Percentiles rank a stretch among this genome's conserved stretches.
Evolutionary conservation across 768 basidiomycete species (phyloP).

Genomic region (Pleurotus cornucopiae): DNA sequence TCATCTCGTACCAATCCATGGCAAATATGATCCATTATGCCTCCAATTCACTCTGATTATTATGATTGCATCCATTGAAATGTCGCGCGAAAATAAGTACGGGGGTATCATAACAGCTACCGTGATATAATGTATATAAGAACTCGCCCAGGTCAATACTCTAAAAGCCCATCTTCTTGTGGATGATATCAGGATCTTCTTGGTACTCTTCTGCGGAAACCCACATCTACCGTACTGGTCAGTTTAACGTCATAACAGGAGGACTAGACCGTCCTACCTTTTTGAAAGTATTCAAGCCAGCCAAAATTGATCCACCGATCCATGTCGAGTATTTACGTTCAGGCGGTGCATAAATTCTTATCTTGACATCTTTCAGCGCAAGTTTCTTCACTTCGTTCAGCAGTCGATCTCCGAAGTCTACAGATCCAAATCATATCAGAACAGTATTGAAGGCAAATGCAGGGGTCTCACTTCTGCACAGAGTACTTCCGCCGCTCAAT

Average conservation of each 20-base stretch:
- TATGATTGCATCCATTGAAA: slow-evolving; percentile 31
- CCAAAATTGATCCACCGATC: slow-evolving; percentile 97
- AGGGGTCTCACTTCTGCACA: slow-evolving; percentile 73
- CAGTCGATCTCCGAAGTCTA: slow-evolving; percentile 93
- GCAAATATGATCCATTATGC: slow-evolving; percentile 14
- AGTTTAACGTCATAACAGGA: slow-evolving; percentile 9
- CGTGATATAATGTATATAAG: slow-evolving; percentile 11
- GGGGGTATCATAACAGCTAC: slow-evolving; percentile 24
- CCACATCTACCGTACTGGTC: slow-evolving; percentile 76
- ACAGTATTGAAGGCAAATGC: background rate
- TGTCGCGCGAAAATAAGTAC: slow-evolving; percentile 14
- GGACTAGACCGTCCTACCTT: slow-evolving; percentile 52
- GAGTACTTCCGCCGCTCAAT: slow-evolving; percentile 91
- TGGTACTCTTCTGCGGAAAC: slow-evolving; percentile 99
- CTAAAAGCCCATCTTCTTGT: slow-evolving; percentile 84
- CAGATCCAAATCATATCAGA: slow-evolving; percentile 8
- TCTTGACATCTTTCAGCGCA: slow-evolving; percentile 93
- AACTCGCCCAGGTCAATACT: slow-evolving; percentile 10
- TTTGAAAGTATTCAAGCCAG: slow-evolving; percentile 95
- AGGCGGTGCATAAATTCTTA: slow-evolving; percentile 99
- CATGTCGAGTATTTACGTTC: slow-evolving; percentile 97
- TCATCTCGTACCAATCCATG: slow-evolving; percentile 18
- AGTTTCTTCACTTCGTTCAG: slow-evolving; percentile 96
- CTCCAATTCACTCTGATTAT: slow-evolving; percentile 21
- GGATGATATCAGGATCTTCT: slow-evolving; percentile 98